phyloP scores from a whole-genome alignment of 1,139 yeast species.

The Saccharomyces uvarum region DNA sequence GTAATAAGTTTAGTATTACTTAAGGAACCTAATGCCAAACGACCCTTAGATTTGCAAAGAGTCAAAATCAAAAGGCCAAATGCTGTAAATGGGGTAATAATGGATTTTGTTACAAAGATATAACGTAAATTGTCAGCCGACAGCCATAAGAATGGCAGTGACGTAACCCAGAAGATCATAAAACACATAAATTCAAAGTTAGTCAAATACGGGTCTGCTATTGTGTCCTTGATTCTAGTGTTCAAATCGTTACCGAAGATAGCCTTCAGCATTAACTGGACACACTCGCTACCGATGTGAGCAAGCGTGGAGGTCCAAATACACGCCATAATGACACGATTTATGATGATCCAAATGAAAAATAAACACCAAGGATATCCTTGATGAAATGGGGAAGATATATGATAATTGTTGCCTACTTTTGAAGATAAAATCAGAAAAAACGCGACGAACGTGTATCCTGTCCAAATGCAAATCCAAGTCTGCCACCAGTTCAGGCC shows the following conservation, averaged over 20 bases:
- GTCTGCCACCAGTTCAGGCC: slow-evolving; percentile 84
- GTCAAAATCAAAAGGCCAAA: slow-evolving; percentile 73
- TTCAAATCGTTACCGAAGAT: slow-evolving; percentile 55
- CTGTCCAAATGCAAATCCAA: slow-evolving; percentile 78
- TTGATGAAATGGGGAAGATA: slow-evolving; percentile 68
- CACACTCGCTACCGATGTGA: slow-evolving; percentile 73
- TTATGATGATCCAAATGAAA: slow-evolving; percentile 66
- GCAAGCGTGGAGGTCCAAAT: slow-evolving; percentile 80
- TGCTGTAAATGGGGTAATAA: slow-evolving; percentile 69
- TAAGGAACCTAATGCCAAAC: slow-evolving; percentile 18
- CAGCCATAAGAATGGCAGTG: slow-evolving; percentile 69
- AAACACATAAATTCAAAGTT: slow-evolving; percentile 62
- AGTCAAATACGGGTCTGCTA: slow-evolving; percentile 45
- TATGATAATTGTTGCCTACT: slow-evolving; percentile 62
- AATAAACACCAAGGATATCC: slow-evolving; percentile 68
- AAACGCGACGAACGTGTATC: slow-evolving; percentile 49
- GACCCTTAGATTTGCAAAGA: slow-evolving; percentile 40
- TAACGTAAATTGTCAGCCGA: slow-evolving; percentile 75
- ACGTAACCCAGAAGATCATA: slow-evolving; percentile 66
- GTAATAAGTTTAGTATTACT: slow-evolving; percentile 8
- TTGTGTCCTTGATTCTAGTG: slow-evolving; percentile 41
- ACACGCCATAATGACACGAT: slow-evolving; percentile 71
- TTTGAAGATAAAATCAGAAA: slow-evolving; percentile 58
- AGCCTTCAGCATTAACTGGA: slow-evolving; percentile 57
- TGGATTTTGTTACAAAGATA: slow-evolving; percentile 68